Percentiles rank a stretch among this genome's conserved stretches.
These are phyloP conservation scores for Arthrinium puccinioides DNA, from an alignment of 2,329 filamentous ascomycete genomes.

Conservation along the genomic window DNA sequence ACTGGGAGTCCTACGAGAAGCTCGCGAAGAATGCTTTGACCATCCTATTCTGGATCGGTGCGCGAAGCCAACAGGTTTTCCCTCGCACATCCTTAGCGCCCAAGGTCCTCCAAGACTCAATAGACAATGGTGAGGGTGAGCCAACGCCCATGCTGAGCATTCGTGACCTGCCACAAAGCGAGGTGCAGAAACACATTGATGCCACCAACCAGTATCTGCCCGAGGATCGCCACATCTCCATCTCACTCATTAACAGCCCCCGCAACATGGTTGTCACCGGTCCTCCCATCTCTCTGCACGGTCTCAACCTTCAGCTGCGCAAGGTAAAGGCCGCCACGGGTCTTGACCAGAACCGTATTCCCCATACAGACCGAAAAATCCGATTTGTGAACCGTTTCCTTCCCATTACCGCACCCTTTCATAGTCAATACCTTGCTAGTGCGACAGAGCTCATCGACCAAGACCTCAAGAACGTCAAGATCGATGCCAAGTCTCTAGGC, in stretches of 20 bases:
- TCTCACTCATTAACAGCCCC: constrained; percentile 94
- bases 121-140: constrained; percentile 88
- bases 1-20: constrained; percentile 86
- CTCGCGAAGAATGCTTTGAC: constrained; percentile 75
- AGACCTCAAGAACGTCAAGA: constrained; percentile 76
- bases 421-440: constrained; percentile 85
- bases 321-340: constrained; percentile 98
- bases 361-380: constrained; percentile 91
- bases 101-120: constrained; percentile 82
- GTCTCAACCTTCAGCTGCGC: constrained; percentile 87
- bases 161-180: constrained; percentile 77
- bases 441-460: constrained; percentile 78
- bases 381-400: constrained; percentile 96
- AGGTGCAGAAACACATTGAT: constrained; percentile 94
- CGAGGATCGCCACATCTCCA: constrained; percentile 83
- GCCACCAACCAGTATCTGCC: constrained; percentile 95
- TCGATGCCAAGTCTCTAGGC: constrained; percentile 64
- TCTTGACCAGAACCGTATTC: constrained; percentile 88
- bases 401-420: constrained; percentile 95
- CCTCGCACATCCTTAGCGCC: constrained; percentile 91
- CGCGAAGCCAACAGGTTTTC: constrained; percentile 94
- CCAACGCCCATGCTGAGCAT: constrained; percentile 98
- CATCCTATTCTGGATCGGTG: constrained; percentile 97
- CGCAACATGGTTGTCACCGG: constrained; percentile 96
- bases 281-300: constrained; percentile 90